A percentile compares a stretch with the other conserved stretches of the same genome.
phyloP scores from a whole-genome alignment of 148 eudicot genomes.

The Camellia japonica region DNA sequence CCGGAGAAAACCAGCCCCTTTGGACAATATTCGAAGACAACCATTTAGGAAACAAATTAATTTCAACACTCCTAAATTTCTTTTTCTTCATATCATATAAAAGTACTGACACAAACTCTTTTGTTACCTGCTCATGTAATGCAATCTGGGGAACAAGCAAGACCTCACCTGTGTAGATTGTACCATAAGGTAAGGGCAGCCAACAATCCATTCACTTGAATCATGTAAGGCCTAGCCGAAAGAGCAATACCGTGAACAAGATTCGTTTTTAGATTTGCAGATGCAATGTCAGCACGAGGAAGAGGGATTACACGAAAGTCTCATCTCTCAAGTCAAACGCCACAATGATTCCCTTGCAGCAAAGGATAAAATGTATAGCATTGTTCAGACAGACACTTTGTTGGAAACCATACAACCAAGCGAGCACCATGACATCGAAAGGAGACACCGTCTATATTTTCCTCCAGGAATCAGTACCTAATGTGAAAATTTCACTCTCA shows the following conservation, averaged over 20 bases:
- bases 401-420: neutral
- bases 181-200: neutral
- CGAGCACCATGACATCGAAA: neutral
- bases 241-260: neutral
- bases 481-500: neutral
- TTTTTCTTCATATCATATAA: neutral
- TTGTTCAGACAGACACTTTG: neutral
- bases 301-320: neutral
- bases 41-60: neutral
- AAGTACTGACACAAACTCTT: neutral
- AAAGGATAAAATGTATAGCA: neutral
- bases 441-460: neutral
- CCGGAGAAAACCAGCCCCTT: too few relatives aligned
- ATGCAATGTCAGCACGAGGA: neutral
- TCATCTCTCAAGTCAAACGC: slow-evolving; percentile 1
- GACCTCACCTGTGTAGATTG: neutral
- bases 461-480: slow-evolving; percentile 1
- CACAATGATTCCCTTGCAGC: neutral
- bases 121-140: neutral
- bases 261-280: neutral
- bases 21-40: neutral
- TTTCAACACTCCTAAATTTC: neutral
- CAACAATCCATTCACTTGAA: neutral
- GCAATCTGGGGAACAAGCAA: neutral
- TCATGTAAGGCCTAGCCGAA: neutral